Conservation (phyloP, 345 rosid genomes). For the Melaleuca quinquenervia region DNA sequence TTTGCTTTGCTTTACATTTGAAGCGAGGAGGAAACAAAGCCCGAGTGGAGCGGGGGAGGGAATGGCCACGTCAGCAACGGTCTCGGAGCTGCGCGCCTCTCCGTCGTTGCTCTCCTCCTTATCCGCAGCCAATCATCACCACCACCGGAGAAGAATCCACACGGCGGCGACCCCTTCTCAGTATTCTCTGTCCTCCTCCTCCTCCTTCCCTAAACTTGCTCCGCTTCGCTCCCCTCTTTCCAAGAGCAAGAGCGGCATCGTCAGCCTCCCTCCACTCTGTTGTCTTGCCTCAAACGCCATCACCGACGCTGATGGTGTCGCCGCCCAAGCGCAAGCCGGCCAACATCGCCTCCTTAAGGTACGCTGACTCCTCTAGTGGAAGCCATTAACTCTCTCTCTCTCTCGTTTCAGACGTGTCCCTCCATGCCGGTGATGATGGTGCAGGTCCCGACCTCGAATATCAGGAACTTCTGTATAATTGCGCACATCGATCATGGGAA, state of each 20-base stretch:
- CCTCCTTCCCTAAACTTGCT: not conserved
- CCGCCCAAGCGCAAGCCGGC: not conserved
- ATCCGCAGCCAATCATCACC: not conserved
- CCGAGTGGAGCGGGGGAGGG: not conserved
- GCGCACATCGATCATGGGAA: slow-evolving; percentile 99
- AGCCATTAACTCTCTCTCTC: not conserved
- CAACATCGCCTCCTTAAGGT: not conserved
- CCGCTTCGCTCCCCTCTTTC: not conserved
- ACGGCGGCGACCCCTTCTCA: not conserved
- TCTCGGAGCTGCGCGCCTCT: not conserved
- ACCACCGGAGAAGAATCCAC: not conserved
- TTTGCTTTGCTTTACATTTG: not conserved
- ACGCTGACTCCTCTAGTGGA: not conserved
- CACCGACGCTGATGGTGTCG: not conserved
- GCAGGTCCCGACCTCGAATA: slow-evolving; percentile 58
- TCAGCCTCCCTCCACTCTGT: not conserved
- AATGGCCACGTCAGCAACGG: not conserved
- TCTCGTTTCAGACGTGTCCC: not conserved
- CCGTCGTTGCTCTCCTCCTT: not conserved
- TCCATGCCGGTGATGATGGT: not conserved
- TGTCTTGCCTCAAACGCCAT: not conserved
- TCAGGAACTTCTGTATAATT: slow-evolving; percentile 83
- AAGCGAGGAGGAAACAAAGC: not conserved
- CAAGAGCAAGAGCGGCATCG: not conserved
- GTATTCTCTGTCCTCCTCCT: not conserved